Percentiles rank a stretch among this genome's conserved stretches.
Conservation (phyloP, 306 rosid species). For the Delonix regia region DNA sequence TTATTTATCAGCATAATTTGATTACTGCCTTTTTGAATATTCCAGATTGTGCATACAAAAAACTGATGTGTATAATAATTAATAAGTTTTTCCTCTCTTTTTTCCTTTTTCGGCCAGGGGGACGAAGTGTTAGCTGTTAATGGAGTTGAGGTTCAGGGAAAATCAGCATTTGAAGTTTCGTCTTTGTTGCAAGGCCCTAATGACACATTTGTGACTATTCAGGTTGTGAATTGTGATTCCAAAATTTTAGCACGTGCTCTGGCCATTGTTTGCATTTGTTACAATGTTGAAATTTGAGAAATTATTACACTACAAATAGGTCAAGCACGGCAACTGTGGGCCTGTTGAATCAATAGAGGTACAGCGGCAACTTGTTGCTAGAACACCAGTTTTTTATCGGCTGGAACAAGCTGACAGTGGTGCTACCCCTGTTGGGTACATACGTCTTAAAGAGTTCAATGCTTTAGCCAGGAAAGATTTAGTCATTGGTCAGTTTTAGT, state of each 20-base stretch:
- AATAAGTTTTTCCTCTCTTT: slow-evolving; percentile 1
- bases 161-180: slow-evolving; percentile 91
- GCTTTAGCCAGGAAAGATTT: slow-evolving; percentile 94
- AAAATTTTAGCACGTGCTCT: slow-evolving; percentile 41
- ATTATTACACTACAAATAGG: slow-evolving; percentile 50
- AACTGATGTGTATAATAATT: background rate
- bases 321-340: slow-evolving; percentile 93
- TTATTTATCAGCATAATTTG: background rate
- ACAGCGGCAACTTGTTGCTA: slow-evolving; percentile 87
- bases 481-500: slow-evolving; percentile 64
- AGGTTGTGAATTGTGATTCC: slow-evolving; percentile 71
- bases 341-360: slow-evolving; percentile 75
- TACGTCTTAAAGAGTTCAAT: slow-evolving; percentile 93
- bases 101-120: slow-evolving; percentile 56
- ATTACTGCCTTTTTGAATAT: slow-evolving; percentile 1
- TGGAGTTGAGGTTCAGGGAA: slow-evolving; percentile 73
- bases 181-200: slow-evolving; percentile 88
- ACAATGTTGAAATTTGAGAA: slow-evolving; percentile 37
- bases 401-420: slow-evolving; percentile 74
- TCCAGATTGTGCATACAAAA: background rate
- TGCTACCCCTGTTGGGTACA: slow-evolving; percentile 72
- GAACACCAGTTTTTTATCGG: slow-evolving; percentile 85
- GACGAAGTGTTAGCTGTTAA: slow-evolving; percentile 93
- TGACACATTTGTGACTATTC: slow-evolving; percentile 82
- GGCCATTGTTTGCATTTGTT: slow-evolving; percentile 35